Base-by-base conservation (phyloP, 2,329 filamentous ascomycete genomes). In the Fusarium acutatum region DNA sequence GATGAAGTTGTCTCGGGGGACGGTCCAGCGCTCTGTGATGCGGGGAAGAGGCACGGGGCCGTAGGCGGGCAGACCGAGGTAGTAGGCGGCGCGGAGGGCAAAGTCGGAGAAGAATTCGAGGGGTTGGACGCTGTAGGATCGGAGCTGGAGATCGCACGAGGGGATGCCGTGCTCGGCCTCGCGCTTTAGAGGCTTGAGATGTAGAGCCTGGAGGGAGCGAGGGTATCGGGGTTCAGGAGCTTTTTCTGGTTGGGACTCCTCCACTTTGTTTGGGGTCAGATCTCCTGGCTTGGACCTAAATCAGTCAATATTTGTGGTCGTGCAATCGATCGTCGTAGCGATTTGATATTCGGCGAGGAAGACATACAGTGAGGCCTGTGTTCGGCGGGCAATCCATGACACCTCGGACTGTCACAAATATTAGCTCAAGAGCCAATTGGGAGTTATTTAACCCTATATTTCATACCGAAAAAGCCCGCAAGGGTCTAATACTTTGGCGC, bases 91-190 rank as follows among this genome's bases (percentile, higher is more conserved):
- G 74, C 96, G 93, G 62, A 98, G 86, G 56, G 95, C 95, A 81
- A 99, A 98, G 84, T 99, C 96, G 82, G 92, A 88, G 81, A 97
- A 98, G 85, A 98, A 95, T 79, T 97, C 94, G 67, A 99, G 90
- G 76, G 97, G 96, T 67, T 95, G 94, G 40, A 95, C 87, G 78
- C 89, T 95, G 87, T 94, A 99, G 38, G 96, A 97, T 75, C 96
- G 94, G 54, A 99, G 86, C 81, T 99, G 96, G 38, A 99, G 91
- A 81, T 98, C 92, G 85, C 94, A 97, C 17, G 93, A 91, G 18
- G 95, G 95, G 40, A 97, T 89, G 58, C 94, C 94, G 80, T 94
- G 91, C 79, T 91, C 83, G 50, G 93, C 87, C 80, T 90, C 86
- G 72, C 93, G 92, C 77, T 93, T 94, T 58, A 98, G 87, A 22